These are phyloP conservation scores for Sporothrix pseudoabietina DNA, from an alignment of 2,329 filamentous ascomycete genomes.

Conservation along the genomic window DNA sequence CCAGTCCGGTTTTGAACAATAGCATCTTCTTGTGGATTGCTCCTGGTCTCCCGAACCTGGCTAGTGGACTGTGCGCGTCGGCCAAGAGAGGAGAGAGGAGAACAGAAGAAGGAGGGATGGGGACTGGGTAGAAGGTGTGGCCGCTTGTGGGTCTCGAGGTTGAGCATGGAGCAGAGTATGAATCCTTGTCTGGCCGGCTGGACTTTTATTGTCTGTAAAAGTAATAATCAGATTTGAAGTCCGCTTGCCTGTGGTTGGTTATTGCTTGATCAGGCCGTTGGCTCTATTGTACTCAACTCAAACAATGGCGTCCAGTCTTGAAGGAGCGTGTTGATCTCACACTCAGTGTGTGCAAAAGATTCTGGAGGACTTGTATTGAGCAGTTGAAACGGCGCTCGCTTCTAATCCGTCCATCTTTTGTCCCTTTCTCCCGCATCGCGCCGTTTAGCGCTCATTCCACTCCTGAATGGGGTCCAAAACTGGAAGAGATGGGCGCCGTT, in stretches of 20 bases:
- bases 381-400: neutral
- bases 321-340: neutral
- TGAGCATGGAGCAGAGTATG: constrained; percentile 8
- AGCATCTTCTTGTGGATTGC: constrained; percentile 12
- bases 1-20: constrained; percentile 4
- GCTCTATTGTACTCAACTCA: neutral
- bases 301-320: constrained; percentile 1
- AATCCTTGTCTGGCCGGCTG: constrained; percentile 13
- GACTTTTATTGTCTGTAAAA: constrained; percentile 7
- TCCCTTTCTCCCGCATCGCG: neutral
- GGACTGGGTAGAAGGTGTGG: constrained; percentile 28
- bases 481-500: constrained; percentile 11
- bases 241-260: neutral
- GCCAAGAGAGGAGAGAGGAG: neutral
- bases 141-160: constrained; percentile 29
- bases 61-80: constrained; percentile 31
- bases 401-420: neutral
- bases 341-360: constrained; percentile 15
- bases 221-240: constrained; percentile 8
- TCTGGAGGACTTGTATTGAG: constrained; percentile 1
- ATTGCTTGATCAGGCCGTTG: neutral
- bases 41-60: constrained; percentile 32
- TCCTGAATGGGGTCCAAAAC: neutral
- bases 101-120: constrained; percentile 3
- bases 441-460: constrained; percentile 17